Evolutionary conservation across 139 green algal species (phyloP).

Genomic region (Chlamydomonas asymmetrica): DNA sequence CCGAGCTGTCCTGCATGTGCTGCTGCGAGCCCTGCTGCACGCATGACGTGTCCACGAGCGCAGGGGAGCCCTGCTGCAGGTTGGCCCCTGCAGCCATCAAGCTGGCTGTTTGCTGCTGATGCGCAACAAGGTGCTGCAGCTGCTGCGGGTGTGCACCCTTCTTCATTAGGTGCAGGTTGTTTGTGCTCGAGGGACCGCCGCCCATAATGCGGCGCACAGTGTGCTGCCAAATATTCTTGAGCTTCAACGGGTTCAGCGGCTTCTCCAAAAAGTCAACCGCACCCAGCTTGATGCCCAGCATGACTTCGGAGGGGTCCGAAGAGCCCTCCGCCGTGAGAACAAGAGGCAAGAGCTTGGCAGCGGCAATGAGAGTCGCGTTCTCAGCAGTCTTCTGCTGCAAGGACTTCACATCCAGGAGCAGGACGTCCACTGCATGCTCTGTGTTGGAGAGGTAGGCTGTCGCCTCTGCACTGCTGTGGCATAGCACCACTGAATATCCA

Average conservation of each 20-base stretch:
- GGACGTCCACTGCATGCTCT: constrained; percentile 17
- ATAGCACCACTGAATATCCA: constrained; percentile 9
- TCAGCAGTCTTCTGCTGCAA: constrained; percentile 27
- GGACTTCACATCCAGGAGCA: constrained; percentile 15
- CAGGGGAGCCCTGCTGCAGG: no score
- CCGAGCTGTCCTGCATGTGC: no score
- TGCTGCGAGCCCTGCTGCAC: no score
- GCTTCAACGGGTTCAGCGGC: constrained; percentile 70
- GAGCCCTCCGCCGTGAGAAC: constrained; percentile 28
- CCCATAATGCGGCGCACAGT: constrained; percentile 69
- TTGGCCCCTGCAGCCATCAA: no score
- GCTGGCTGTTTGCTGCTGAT: constrained; percentile 4
- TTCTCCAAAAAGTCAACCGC: constrained; percentile 82
- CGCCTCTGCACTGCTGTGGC: constrained; percentile 19
- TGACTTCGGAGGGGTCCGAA: constrained; percentile 46
- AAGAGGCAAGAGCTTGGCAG: constrained; percentile 23
- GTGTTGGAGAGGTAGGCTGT: not conserved
- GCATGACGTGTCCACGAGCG: no score
- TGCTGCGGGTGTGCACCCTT: no score
- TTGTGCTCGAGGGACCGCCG: not conserved
- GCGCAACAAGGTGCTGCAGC: not conserved
- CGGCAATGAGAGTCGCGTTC: constrained; percentile 10
- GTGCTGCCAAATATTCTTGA: constrained; percentile 89
- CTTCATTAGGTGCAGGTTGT: not conserved
- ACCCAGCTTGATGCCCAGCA: constrained; percentile 73